phyloP scores from a whole-genome alignment of 257 asterid genomes.

The Thymus quinquecostatus region DNA sequence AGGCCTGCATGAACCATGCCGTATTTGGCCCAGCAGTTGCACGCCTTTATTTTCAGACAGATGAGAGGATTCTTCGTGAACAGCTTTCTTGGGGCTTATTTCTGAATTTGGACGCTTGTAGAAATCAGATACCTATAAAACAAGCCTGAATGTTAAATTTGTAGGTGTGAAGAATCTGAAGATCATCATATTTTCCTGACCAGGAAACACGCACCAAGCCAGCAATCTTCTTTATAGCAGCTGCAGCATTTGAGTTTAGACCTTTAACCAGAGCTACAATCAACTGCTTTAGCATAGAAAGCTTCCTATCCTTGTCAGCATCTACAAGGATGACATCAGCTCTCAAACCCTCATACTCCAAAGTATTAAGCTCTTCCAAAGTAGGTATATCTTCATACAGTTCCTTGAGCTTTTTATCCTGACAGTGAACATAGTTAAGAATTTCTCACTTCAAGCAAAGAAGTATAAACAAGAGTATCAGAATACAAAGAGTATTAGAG shows the following conservation, averaged over 20 bases:
- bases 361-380: conserved; percentile 76
- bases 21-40: conserved; percentile 91
- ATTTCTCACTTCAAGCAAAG: background rate
- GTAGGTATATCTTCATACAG: conserved; percentile 81
- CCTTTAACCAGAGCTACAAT: conserved; percentile 87
- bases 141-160: conserved; percentile 32
- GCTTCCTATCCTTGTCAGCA: conserved; percentile 82
- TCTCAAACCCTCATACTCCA: conserved; percentile 84
- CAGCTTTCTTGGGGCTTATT: conserved; percentile 71
- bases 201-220: conserved; percentile 73
- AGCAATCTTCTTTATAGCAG: conserved; percentile 89
- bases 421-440: conserved; percentile 30
- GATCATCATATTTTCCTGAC: conserved; percentile 17
- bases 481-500: conserved; percentile 27
- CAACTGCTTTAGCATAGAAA: conserved; percentile 84
- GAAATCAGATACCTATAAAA: conserved; percentile 81
- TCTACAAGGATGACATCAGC: conserved; percentile 91
- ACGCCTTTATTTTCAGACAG: conserved; percentile 63
- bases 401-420: conserved; percentile 95
- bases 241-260: conserved; percentile 75
- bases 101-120: conserved; percentile 81
- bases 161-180: conserved; percentile 16
- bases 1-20: conserved; percentile 91
- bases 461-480: background rate
- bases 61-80: conserved; percentile 66